Percentiles rank a stretch among this genome's conserved stretches.
phyloP scores from a whole-genome alignment of 305 asterid genomes.

The Fraxinus xanthoxyloides region DNA sequence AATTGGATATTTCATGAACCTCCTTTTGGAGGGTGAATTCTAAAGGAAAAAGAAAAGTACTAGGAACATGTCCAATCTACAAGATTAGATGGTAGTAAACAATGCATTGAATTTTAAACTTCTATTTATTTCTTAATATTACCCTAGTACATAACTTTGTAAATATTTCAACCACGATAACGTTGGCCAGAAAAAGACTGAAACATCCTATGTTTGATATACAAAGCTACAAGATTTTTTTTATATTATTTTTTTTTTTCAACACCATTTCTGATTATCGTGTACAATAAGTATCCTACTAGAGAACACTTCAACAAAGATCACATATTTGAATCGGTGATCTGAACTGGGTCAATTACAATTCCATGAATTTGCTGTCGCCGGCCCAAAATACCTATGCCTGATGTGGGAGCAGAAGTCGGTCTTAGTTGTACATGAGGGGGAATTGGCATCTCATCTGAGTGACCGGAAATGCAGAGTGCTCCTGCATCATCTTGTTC shows the following conservation, averaged over 20 bases:
- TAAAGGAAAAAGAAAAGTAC: not conserved
- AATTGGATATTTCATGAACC: not conserved
- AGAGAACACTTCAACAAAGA: not conserved
- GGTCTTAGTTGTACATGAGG: constrained; percentile 40
- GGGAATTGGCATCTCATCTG: constrained; percentile 61
- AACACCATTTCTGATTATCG: not conserved
- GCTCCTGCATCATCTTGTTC: constrained; percentile 83
- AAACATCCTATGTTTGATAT: not conserved
- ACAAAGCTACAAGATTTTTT: not conserved
- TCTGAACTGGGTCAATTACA: constrained; percentile 64
- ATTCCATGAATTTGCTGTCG: constrained; percentile 41
- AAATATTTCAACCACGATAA: not conserved
- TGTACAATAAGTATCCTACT: not conserved
- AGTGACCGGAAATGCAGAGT: constrained; percentile 75
- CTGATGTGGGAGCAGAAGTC: constrained; percentile 33
- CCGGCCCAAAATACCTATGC: constrained; percentile 26
- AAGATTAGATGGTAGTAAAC: not conserved
- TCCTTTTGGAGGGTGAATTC: not conserved
- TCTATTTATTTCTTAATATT: not conserved
- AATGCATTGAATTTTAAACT: not conserved
- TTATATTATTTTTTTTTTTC: not conserved
- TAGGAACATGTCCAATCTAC: not conserved
- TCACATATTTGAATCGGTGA: constrained; percentile 34
- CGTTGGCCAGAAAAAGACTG: not conserved
- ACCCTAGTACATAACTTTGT: not conserved